These are phyloP conservation scores for Debaryomycetaceae sp. DNA, from an alignment of 1,139 yeast genomes.

Conservation along the genomic window DNA sequence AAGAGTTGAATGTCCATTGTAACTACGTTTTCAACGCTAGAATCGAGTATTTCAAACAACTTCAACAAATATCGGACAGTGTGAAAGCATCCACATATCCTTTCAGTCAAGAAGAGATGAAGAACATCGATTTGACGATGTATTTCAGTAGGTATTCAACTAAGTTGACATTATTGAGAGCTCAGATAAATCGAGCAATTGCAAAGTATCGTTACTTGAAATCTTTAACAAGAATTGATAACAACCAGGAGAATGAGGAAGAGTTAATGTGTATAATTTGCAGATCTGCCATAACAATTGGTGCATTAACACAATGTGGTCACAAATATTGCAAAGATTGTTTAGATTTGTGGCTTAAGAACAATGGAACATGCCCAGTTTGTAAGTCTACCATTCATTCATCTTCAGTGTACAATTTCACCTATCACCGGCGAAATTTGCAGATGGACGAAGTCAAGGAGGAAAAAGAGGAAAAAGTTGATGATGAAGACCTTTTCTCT, in stretches of 20 bases:
- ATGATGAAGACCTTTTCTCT: constrained; percentile 24
- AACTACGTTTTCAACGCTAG: constrained; percentile 73
- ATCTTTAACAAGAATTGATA: constrained; percentile 33
- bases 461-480: constrained; percentile 10
- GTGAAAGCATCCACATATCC: constrained; percentile 38
- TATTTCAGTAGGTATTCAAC: not conserved
- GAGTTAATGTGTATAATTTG: constrained; percentile 73
- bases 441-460: constrained; percentile 45
- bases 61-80: constrained; percentile 83
- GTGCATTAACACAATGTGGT: constrained; percentile 83
- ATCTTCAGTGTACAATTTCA: constrained; percentile 57
- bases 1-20: constrained; percentile 49
- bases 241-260: constrained; percentile 22
- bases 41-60: constrained; percentile 74
- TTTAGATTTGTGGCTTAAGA: constrained; percentile 63
- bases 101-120: constrained; percentile 15
- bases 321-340: constrained; percentile 85
- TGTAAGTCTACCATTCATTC: constrained; percentile 54
- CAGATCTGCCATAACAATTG: constrained; percentile 61
- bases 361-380: constrained; percentile 65
- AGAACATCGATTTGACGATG: not conserved
- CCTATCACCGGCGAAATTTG: constrained; percentile 44
- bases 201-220: constrained; percentile 62
- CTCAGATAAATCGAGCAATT: constrained; percentile 31
- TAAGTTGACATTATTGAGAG: not conserved